These are phyloP conservation scores for Lasiosphaeriaceae sp. DNA, from an alignment of 495 filamentous ascomycete genomes.

Conservation along the genomic window DNA sequence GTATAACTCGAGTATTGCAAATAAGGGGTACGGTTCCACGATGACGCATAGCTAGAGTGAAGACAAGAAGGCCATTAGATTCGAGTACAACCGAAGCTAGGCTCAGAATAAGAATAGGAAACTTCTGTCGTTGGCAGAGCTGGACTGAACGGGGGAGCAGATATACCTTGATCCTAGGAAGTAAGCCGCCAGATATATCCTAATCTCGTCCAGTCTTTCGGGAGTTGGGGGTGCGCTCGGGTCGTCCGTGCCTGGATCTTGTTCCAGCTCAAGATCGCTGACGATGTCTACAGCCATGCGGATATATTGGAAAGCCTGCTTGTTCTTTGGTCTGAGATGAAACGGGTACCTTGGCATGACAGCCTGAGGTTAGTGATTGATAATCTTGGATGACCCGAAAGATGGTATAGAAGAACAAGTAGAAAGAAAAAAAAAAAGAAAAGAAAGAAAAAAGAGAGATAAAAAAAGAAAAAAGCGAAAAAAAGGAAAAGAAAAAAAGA, in stretches of 20 bases:
- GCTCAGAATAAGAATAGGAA: no score
- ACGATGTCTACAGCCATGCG: constrained; percentile 46
- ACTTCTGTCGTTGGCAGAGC: no score
- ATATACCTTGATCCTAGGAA: constrained; percentile 33
- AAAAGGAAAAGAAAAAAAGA: background rate
- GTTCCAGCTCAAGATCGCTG: constrained; percentile 38
- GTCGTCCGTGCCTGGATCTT: constrained; percentile 22
- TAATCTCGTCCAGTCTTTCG: constrained; percentile 31
- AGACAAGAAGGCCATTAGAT: background rate
- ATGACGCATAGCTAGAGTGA: constrained; percentile 23
- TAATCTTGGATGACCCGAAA: no score
- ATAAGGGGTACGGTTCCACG: constrained; percentile 27
- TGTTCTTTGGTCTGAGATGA: constrained; percentile 45
- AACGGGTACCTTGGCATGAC: constrained; percentile 44
- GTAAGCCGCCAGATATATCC: constrained; percentile 37
- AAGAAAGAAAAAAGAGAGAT: background rate
- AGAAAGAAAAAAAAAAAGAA: background rate
- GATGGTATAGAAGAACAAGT: no score
- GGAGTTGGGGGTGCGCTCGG: background rate
- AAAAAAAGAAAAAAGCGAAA: background rate
- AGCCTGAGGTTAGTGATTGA: no score
- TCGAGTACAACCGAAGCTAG: background rate
- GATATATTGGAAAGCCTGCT: constrained; percentile 39
- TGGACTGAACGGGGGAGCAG: background rate
- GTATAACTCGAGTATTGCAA: constrained; percentile 32